Conservation (phyloP, 2,329 filamentous ascomycete species). For the Ramularia collo-cygni region DNA sequence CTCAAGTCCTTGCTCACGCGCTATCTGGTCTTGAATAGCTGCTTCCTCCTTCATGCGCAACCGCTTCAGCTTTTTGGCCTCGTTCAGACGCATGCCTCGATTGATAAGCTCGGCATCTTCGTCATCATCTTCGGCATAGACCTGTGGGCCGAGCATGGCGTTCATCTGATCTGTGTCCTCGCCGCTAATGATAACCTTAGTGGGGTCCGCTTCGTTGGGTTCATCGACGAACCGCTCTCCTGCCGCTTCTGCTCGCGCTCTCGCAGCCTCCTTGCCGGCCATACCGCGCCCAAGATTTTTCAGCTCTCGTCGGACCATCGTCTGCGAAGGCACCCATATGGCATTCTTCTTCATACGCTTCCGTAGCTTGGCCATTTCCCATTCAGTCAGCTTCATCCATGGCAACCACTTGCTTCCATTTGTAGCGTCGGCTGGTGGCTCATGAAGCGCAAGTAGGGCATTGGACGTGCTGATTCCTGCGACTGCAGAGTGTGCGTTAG, state of each 20-base stretch:
- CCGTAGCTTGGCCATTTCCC: slow-evolving; percentile 63
- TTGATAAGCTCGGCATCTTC: slow-evolving; percentile 62
- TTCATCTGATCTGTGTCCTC: slow-evolving; percentile 28
- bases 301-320: slow-evolving; percentile 76
- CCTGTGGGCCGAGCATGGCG: slow-evolving; percentile 26
- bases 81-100: slow-evolving; percentile 70
- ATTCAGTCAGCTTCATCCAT: slow-evolving; percentile 60
- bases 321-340: slow-evolving; percentile 75
- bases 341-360: slow-evolving; percentile 92
- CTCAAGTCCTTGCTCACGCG: slow-evolving; percentile 27
- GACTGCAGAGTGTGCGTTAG: slow-evolving; percentile 48
- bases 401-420: slow-evolving; percentile 55
- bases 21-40: slow-evolving; percentile 29
- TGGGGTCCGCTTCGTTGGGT: slow-evolving; percentile 32
- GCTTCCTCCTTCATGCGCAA: slow-evolving; percentile 51
- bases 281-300: slow-evolving; percentile 58
- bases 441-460: slow-evolving; percentile 51
- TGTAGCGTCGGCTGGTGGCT: slow-evolving; percentile 53
- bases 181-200: slow-evolving; percentile 27
- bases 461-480: slow-evolving; percentile 56
- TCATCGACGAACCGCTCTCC: slow-evolving; percentile 61
- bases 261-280: slow-evolving; percentile 36
- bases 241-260: slow-evolving; percentile 55
- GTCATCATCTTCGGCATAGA: slow-evolving; percentile 29
- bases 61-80: slow-evolving; percentile 67